Evolutionary conservation across 768 basidiomycete species (phyloP).

Genomic region (Tulasnella sp.): DNA sequence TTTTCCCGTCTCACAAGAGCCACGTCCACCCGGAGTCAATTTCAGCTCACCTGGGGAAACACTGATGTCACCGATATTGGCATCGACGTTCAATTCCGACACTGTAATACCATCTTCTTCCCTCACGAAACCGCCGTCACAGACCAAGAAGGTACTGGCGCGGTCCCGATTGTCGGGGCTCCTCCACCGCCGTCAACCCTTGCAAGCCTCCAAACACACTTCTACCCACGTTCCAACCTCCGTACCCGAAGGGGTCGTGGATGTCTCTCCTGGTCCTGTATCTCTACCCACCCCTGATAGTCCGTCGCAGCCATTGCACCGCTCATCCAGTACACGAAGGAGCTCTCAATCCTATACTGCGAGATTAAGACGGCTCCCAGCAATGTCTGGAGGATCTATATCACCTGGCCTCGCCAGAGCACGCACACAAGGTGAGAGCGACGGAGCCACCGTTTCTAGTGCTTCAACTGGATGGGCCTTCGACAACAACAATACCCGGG

Average conservation of each 20-base stretch:
- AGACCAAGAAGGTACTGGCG: not conserved
- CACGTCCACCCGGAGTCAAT: not conserved
- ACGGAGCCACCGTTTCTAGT: not conserved
- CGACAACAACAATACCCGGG: not conserved
- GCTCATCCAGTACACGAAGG: too few relatives aligned
- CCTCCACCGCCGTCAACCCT: not conserved
- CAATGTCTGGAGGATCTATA: not conserved
- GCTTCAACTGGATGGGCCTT: slow-evolving; percentile 2
- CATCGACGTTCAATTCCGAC: not conserved
- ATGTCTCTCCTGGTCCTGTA: not conserved
- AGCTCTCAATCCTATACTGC: not conserved
- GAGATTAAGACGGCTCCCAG: not conserved
- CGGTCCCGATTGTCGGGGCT: not conserved
- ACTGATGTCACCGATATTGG: not conserved
- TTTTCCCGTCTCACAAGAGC: not conserved
- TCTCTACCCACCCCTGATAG: not conserved
- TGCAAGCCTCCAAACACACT: not conserved
- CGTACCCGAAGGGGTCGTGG: not conserved
- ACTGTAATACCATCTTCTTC: not conserved
- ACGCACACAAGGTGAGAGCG: not conserved
- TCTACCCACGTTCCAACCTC: not conserved
- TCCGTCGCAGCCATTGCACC: too few relatives aligned
- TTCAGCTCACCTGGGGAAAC: not conserved
- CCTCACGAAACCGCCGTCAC: not conserved
- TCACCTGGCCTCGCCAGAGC: not conserved